Base-by-base conservation (phyloP, 495 filamentous ascomycete species). In the Penicillium flavigenum region DNA sequence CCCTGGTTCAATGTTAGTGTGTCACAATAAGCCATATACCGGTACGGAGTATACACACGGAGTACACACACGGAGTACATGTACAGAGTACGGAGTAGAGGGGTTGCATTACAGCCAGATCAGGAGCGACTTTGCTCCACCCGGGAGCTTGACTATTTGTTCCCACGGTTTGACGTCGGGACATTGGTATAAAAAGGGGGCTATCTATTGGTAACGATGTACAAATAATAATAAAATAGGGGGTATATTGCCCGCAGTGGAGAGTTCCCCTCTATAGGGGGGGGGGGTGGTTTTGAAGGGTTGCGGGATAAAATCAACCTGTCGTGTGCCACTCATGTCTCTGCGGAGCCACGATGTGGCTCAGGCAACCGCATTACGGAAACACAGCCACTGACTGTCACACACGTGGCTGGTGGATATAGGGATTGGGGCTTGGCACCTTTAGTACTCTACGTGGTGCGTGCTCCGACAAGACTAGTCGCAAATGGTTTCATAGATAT, bases 361-460 rank as follows among this genome's bases (percentile, higher is more conserved):
- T 57, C 59, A 57, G 58, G n/a, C 9, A 31, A 19, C 17, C 36
- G 43, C 54, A 26, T 14, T 46, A 11, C 5, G 44, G 16, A 19
- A 22, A 55, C 66, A 67, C 64, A 64, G 66, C 66, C 66, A 69
- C 66, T 67, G n/a, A 42, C 6, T 17, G 55, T 39, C 38, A 38
- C 55, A 69, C 66, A 69, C 63, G 66, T 67, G 66, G 63, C 66
- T 51, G 27, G 39, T 32, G 24, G 47, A 45, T 22, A 20, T 45
- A 32, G 36, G 12, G 34, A 38, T 8, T 38, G 34, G 14, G 34
- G 34, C 34, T 38, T 38, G 34, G 34, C 34, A n/a, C 34, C 16
- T 38, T 38, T 38, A 16, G 9, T 31, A 10, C 5, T n/a, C 5
- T n/a, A n/a, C n/a, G n/a, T n/a, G 12, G 16, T 14, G 4, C 16